Conservation (phyloP, 805 yeast species). For the Brettanomyces naardenensis region DNA sequence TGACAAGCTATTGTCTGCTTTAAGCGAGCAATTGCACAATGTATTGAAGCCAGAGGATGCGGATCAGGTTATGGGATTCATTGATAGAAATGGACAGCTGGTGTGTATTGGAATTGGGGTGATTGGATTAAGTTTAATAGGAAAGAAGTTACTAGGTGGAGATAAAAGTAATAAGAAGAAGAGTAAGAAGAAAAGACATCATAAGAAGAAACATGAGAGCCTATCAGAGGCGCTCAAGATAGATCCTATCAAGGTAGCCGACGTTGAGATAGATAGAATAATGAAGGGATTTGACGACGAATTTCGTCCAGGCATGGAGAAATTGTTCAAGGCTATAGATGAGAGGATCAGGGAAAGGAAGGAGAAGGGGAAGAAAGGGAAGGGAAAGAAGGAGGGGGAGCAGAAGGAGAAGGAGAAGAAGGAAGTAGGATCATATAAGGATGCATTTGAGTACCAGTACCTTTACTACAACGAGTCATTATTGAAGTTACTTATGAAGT, state of each 20-base stretch:
- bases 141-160: conserved; percentile 6
- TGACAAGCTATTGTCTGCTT: background rate
- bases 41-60: conserved; percentile 4
- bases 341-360: conserved; percentile 3
- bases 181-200: conserved; percentile 3
- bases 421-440: conserved; percentile 15
- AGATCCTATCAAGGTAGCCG: conserved; percentile 15
- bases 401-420: background rate
- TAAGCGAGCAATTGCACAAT: conserved; percentile 1
- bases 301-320: conserved; percentile 8
- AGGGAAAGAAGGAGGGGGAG: conserved; percentile 1
- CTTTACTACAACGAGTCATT: conserved; percentile 60
- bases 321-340: conserved; percentile 13
- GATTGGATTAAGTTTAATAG: conserved; percentile 6
- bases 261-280: conserved; percentile 11
- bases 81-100: conserved; percentile 11
- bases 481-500: conserved; percentile 53
- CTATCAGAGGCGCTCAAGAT: background rate
- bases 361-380: background rate
- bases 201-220: background rate
- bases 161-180: conserved; percentile 7
- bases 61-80: conserved; percentile 3
- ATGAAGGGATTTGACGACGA: conserved; percentile 12
- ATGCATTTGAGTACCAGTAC: conserved; percentile 35
- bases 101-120: conserved; percentile 11